Conservation (phyloP, 164 flowering plant species). For the Sextonia rubra region DNA sequence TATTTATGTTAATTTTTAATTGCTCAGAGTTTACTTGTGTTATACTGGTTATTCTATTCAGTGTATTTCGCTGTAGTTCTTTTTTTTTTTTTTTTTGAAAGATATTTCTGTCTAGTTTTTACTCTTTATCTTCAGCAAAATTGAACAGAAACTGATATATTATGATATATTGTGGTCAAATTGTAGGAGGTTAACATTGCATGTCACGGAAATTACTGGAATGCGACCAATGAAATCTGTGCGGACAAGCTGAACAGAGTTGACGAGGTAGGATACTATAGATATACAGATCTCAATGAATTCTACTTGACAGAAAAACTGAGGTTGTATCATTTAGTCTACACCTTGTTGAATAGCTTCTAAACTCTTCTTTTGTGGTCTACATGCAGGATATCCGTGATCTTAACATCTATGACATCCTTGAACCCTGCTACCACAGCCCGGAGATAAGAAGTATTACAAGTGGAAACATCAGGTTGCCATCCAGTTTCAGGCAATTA, state of each 20-base stretch:
- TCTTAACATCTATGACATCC: conserved; percentile 75
- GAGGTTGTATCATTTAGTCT: not conserved
- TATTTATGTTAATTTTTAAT: too few species aligned
- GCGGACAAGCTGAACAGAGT: conserved; percentile 41
- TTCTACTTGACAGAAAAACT: not conserved
- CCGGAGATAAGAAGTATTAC: conserved; percentile 16
- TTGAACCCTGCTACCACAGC: conserved; percentile 81
- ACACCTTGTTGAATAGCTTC: conserved; percentile 51
- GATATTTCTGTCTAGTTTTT: not conserved
- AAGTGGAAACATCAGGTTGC: conserved; percentile 34
- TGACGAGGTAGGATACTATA: conserved; percentile 35
- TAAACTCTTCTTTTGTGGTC: not conserved
- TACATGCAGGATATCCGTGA: conserved; percentile 39
- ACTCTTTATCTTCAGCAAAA: not conserved
- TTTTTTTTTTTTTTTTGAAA: not conserved
- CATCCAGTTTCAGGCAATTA: conserved; percentile 62
- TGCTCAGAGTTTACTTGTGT: too few species aligned
- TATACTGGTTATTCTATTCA: too few species aligned
- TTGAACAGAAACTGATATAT: not conserved
- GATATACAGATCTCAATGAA: not conserved
- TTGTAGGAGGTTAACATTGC: conserved; percentile 39
- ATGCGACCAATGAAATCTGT: conserved; percentile 36
- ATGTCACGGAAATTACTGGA: conserved; percentile 62
- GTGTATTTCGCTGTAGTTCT: too few species aligned
- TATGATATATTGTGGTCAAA: not conserved